phyloP scores from a whole-genome alignment of 139 green algal genomes.

The Trebouxia sp. region DNA sequence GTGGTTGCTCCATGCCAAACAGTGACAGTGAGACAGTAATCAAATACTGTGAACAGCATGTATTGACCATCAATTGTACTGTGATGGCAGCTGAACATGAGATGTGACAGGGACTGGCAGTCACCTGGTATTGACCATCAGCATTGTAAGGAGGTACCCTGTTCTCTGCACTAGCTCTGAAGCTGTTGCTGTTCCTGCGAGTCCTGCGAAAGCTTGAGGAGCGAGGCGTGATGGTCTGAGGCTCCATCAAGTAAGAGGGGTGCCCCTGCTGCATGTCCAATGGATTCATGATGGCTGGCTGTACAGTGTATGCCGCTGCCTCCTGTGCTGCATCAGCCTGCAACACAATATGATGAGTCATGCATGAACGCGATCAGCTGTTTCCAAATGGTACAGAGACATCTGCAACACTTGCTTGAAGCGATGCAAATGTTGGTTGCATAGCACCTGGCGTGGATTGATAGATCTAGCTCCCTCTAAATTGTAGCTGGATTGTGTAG shows the following conservation, averaged over 20 bases:
- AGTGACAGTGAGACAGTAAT: no score
- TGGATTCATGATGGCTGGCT: conserved; percentile 11
- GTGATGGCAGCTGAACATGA: no score
- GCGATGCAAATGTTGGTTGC: no score
- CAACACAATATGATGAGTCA: background rate
- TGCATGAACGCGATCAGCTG: no score
- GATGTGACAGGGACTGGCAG: no score
- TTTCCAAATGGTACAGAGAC: no score
- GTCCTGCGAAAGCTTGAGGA: background rate
- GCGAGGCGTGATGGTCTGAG: background rate
- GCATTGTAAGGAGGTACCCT: background rate
- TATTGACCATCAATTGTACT: no score
- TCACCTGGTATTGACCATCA: conserved; percentile 6
- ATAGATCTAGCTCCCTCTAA: conserved; percentile 14
- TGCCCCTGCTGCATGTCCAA: background rate
- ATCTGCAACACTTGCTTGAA: no score
- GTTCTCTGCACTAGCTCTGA: conserved; percentile 7
- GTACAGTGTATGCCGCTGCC: background rate
- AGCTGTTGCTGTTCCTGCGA: background rate
- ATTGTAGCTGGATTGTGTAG: conserved; percentile 19
- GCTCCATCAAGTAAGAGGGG: background rate
- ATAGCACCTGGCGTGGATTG: conserved; percentile 10
- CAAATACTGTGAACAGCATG: no score
- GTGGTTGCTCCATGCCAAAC: no score
- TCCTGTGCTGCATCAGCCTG: background rate